Evolutionary conservation across 2,329 filamentous ascomycete species (phyloP).

Genomic region (Cadophora gregata): DNA sequence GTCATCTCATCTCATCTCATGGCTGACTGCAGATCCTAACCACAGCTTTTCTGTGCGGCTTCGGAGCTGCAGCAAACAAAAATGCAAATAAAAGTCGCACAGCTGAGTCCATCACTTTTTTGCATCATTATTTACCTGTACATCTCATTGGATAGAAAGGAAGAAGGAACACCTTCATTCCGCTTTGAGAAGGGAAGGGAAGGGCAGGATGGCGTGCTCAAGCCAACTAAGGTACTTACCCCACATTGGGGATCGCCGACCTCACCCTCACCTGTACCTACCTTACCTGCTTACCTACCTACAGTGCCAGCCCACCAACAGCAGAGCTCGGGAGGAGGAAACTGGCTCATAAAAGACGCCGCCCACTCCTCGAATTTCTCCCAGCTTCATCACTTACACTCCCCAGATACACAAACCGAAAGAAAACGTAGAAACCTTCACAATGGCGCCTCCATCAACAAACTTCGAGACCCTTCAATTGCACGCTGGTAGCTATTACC

Average conservation of each 20-base stretch:
- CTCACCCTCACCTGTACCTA: not conserved
- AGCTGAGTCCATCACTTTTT: not conserved
- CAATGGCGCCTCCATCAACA: slow-evolving; percentile 49
- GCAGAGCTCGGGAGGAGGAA: not conserved
- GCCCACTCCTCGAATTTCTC: not conserved
- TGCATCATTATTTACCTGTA: not conserved
- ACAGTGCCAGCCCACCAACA: not conserved
- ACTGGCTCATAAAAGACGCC: slow-evolving; percentile 2
- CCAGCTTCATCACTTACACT: slow-evolving; percentile 7
- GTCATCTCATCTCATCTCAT: no score
- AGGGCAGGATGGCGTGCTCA: slow-evolving; percentile 22
- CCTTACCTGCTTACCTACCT: not conserved
- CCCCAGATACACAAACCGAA: not conserved
- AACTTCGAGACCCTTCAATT: slow-evolving; percentile 87
- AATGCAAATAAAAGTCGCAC: slow-evolving; percentile 4
- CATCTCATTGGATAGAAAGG: not conserved
- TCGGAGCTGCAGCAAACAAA: not conserved
- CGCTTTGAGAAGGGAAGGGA: slow-evolving; percentile 1
- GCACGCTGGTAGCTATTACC: slow-evolving; percentile 67
- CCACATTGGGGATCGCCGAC: slow-evolving; percentile 23
- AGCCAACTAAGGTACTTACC: slow-evolving; percentile 16
- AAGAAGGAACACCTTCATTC: slow-evolving; percentile 9
- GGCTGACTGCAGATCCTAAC: not conserved
- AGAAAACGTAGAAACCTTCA: slow-evolving; percentile 7
- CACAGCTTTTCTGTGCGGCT: slow-evolving; percentile 2